Evolutionary conservation across 2,329 filamentous ascomycete genomes (phyloP).

Genomic region (Colletotrichum neosansevieriae): DNA sequence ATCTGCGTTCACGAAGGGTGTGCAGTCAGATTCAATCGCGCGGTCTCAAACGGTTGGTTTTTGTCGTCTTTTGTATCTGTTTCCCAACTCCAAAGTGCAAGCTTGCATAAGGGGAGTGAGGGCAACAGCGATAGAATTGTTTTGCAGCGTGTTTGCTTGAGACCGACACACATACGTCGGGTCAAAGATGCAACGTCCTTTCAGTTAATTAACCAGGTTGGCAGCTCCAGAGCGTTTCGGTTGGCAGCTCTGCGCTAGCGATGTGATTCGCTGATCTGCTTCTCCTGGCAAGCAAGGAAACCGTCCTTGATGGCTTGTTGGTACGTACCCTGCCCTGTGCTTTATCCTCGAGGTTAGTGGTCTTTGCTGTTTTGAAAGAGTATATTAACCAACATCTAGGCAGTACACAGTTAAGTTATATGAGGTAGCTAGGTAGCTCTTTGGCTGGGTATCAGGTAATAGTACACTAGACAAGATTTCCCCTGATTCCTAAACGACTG

Average conservation of each 20-base stretch:
- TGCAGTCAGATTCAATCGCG: slow-evolving; percentile 14
- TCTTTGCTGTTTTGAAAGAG: no score
- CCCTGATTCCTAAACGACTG: no score
- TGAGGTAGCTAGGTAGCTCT: no score
- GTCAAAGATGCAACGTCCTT: slow-evolving; percentile 22
- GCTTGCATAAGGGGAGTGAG: background rate
- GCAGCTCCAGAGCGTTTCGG: slow-evolving; percentile 36
- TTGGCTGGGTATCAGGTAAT: no score
- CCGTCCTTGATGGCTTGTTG: background rate
- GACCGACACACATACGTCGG: slow-evolving; percentile 34
- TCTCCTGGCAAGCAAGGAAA: slow-evolving; percentile 2
- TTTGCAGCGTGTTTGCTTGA: slow-evolving; percentile 7
- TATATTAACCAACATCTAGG: no score
- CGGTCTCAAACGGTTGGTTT: background rate
- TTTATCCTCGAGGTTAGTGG: background rate
- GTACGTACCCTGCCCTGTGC: slow-evolving; percentile 32
- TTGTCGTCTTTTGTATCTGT: background rate
- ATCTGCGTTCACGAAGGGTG: background rate
- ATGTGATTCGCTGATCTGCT: slow-evolving; percentile 31
- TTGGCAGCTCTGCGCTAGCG: slow-evolving; percentile 39
- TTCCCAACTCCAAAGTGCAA: background rate
- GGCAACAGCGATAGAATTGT: background rate
- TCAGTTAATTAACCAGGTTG: slow-evolving; percentile 37
- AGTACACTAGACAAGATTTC: no score
- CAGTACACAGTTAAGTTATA: no score